Evolutionary conservation across 495 filamentous ascomycete genomes (phyloP), one percentile per base, ranked within the genome.

Genomic region (Terfezia claveryi): DNA sequence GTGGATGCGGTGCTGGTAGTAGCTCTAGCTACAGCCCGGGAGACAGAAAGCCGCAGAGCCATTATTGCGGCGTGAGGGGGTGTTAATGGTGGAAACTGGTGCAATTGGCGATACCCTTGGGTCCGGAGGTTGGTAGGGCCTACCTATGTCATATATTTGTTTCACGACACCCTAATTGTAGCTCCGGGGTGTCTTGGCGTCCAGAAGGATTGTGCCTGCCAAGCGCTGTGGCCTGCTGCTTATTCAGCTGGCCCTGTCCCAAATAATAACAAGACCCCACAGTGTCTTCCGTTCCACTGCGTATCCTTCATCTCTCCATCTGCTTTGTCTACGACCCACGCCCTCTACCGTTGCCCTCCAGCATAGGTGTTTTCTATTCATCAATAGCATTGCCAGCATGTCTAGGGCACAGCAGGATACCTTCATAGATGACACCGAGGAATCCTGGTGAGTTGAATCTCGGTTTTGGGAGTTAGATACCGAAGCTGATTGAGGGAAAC

Each of bases 381-480:
- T 32, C 27, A 32, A 7, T 32, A 32, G 4, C 27, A 32, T 5
- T 32, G 0, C 4, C 27, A 32, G 12, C 16, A 66, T 66, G 63
- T 66, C 63, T 57, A 59, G 63, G 58, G 55, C 59, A 54, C 82
- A 85, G 61, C 88, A 93, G 70, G 92, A 99, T 67, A 85, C 81
- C 62, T 92, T 94, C 74, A 86, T 96, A 68, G 92, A 99, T 62
- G 92, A 96, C 63, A 87, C 94, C 60, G 91, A 95, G 65, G 87
- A 94, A 63, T 80, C 77, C 60, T 93, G 86, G 86, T 92, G 74
- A 64, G 79, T 67, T 49, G 38, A 54, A 44, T 37, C 54, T 52
- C 49, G 37, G 16, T 36, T 56, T 9, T 20, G 14, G 44, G 20
- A 49, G 20, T 49, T 14, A 49, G 20, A 49, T 20, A 49, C 44